A percentile compares a stretch with the other conserved stretches of the same genome.
These are phyloP conservation scores for Plasmodium cynomolgi DNA, from an alignment of 169 alveolate genomes.

Conservation along the genomic window DNA sequence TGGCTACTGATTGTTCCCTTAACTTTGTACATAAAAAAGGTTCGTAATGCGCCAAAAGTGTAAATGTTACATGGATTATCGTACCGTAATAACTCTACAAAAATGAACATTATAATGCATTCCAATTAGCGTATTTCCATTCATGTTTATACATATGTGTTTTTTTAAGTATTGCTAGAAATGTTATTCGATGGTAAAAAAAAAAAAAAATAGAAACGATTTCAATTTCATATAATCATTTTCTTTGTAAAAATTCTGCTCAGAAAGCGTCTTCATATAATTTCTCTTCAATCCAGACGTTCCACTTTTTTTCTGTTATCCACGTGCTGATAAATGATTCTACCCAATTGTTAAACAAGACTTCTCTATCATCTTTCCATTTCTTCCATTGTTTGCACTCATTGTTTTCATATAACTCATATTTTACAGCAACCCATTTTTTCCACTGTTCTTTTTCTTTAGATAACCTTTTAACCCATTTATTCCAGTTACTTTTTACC, in stretches of 20 bases:
- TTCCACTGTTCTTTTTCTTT: slow-evolving; percentile 13
- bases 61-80: not conserved
- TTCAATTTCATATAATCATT: not conserved
- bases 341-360: not conserved
- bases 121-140: not conserved
- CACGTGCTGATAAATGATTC: not conserved
- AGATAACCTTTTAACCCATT: not conserved
- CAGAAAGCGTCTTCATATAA: not conserved
- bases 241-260: not conserved
- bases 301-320: slow-evolving; percentile 16
- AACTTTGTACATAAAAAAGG: not conserved
- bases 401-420: not conserved
- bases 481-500: not conserved
- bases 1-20: not conserved
- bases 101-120: not conserved
- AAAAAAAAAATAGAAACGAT: not conserved
- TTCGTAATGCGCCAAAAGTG: not conserved
- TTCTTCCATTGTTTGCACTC: slow-evolving; percentile 15
- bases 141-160: not conserved
- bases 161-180: not conserved
- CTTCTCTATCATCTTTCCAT: not conserved
- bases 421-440: slow-evolving; percentile 2
- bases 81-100: not conserved
- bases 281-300: not conserved
- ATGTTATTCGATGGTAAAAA: not conserved